Evolutionary conservation across 768 basidiomycete species (phyloP), one percentile per base, ranked within the genome.

Genomic region (Paxillus rubicundulus): DNA sequence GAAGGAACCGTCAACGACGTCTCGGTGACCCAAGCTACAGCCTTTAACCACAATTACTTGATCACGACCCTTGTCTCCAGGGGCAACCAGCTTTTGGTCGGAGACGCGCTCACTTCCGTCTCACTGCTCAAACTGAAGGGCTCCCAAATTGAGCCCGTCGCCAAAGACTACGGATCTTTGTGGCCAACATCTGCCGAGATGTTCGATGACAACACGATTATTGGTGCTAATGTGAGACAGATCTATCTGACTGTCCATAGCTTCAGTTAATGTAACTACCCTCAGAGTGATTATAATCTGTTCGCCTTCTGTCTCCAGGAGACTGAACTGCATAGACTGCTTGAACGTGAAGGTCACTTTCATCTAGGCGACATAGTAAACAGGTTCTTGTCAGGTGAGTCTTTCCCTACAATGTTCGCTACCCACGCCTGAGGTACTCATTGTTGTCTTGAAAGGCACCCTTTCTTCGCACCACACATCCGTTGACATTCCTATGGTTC

Each of bases 1-100:
- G 72, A 76, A 39, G 64, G 55, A 45, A 59, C 73, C n/a, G 61
- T 66, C 9, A 59, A 61, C 33, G 58, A 72, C 14, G 58, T 71
- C 32, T 56, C 66, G 1, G 68, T 72, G 56, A 61, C 62, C 5
- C 72, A 74, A 28, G 59, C 82, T 7, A 66, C 80, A 0, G 74
- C 80, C 36, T 94, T 91, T 86, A 84, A 87, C 57, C 89, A 92
- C 64, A 92, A 89, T 50, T 93, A 94, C 69, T 55, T 89, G 51
- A 82, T 94, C 27, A 82, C 80, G 4, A 84, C 81, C 50, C 69
- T 97, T 18, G 81, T 79, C 0, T 71, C 81, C 3, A 77, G 77
- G 43, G 77, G 73, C 2, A 69, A 83, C 53, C 72, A 70, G 42
- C 65, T 96, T 21, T 69, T 89, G 16, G 78, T 84, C n/a, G 89